Base-by-base conservation (phyloP, 2,329 filamentous ascomycete genomes). In the Pestalotiopsis sp. region DNA sequence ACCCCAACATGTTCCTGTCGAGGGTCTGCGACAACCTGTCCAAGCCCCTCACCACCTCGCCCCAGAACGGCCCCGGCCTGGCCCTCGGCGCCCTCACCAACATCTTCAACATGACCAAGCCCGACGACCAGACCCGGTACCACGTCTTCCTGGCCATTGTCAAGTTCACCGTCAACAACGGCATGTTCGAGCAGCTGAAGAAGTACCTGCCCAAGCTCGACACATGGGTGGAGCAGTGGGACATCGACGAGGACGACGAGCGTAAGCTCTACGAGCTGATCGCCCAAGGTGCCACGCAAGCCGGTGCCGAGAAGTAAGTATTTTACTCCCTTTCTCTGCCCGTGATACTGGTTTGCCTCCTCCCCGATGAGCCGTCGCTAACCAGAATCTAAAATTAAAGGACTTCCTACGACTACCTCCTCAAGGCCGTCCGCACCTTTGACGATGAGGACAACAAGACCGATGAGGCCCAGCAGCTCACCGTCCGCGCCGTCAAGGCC, bases 1-100 rank as follows among this genome's bases (percentile, higher is more conserved):
- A 94, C 75, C 88, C 92, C 73, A 91, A 94, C 81, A 93, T 92
- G 82, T 92, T 96, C 84, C 90, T 99, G 72, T 92, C 93, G 68
- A 88, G 88, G 75, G 91, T 99, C 76, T 98, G 96, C 89, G 86
- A 90, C 76, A 95, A 97, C 83, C 92, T 99, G 77, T 89, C 89
- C 72, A 92, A 93, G 80, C 95, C 96, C 71, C 89, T 98, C 78
- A 89, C 91, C 70, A 93, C 92, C 70, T 97, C 95, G 64, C 92
- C 94, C 66, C 85, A 91, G 74, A 94, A 97, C 83, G 94, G 94
- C 74, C 86, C 92, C 70, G 91, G 92, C 63, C 88, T 99, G 72
- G 94, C 94, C 71, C 91, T 98, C 74, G 94, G 94, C 73, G 92
- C 96, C 74, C 89, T 99, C 74, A 94, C 93, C 78, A 98, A 94